phyloP scores from a whole-genome alignment of 2,329 filamentous ascomycete species.

The Paracamarosporium sp. region DNA sequence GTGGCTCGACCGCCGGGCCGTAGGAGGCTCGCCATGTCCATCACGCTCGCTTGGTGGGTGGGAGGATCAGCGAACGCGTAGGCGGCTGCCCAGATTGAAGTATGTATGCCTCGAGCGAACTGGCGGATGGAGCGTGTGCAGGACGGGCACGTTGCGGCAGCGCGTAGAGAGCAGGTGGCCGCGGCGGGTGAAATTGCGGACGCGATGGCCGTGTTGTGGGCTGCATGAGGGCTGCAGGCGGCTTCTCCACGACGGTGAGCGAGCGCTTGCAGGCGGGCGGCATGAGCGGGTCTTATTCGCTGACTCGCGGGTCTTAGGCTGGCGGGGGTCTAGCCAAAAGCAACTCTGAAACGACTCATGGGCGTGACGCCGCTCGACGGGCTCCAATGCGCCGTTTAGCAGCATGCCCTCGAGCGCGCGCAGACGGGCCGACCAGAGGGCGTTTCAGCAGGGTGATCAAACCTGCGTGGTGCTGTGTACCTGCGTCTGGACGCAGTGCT shows the following conservation, averaged over 20 bases:
- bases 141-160: slow-evolving; percentile 15
- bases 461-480: slow-evolving; percentile 44
- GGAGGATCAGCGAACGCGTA: slow-evolving; percentile 1
- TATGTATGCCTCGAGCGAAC: slow-evolving; percentile 2
- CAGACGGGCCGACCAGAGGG: slow-evolving; percentile 15
- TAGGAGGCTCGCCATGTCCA: slow-evolving; percentile 13
- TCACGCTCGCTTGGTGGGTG: slow-evolving; percentile 10
- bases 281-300: slow-evolving; percentile 32
- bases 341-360: slow-evolving; percentile 43
- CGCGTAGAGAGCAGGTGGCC: too few species aligned
- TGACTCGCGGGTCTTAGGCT: slow-evolving; percentile 23
- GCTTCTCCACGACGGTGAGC: slow-evolving; percentile 24
- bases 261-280: slow-evolving; percentile 39
- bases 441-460: slow-evolving; percentile 48
- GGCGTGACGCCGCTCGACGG: slow-evolving; percentile 30
- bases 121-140: neutral
- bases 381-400: neutral
- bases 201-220: slow-evolving; percentile 31
- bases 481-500: slow-evolving; percentile 40
- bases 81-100: slow-evolving; percentile 22
- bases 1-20: slow-evolving; percentile 20
- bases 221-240: slow-evolving; percentile 39
- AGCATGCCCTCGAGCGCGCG: slow-evolving; percentile 24
- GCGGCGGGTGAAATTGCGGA: slow-evolving; percentile 21
- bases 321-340: slow-evolving; percentile 34